These are phyloP conservation scores for Xylariaceae sp. DNA, from an alignment of 2,329 filamentous ascomycete genomes.

Conservation along the genomic window DNA sequence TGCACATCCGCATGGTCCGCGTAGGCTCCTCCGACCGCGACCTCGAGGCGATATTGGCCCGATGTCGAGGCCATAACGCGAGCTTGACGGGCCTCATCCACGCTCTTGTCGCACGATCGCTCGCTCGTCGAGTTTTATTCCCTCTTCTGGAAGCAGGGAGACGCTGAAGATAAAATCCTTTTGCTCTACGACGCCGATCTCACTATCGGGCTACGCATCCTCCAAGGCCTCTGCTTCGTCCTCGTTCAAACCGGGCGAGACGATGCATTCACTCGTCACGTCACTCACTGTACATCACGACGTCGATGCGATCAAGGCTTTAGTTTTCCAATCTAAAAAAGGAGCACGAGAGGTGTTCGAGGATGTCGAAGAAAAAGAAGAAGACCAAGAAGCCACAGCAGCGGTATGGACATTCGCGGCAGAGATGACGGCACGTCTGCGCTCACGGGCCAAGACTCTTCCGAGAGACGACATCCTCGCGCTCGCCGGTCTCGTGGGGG, in stretches of 20 bases:
- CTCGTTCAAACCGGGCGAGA: slow-evolving; percentile 24
- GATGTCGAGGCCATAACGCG: slow-evolving; percentile 36
- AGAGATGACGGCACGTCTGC: slow-evolving; percentile 32
- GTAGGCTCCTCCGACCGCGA: slow-evolving; percentile 30
- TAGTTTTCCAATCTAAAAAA: no score
- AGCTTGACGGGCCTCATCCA: slow-evolving; percentile 48
- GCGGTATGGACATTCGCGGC: slow-evolving; percentile 40
- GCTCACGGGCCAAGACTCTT: slow-evolving; percentile 29
- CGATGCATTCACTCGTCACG: slow-evolving; percentile 39
- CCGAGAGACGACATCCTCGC: slow-evolving; percentile 40
- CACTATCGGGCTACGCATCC: slow-evolving; percentile 36
- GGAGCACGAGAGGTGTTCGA: background rate
- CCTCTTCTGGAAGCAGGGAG: no score
- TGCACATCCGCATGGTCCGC: slow-evolving; percentile 34
- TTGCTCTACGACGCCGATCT: slow-evolving; percentile 38
- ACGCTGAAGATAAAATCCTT: slow-evolving; percentile 31
- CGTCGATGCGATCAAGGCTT: slow-evolving; percentile 16
- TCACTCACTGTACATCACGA: slow-evolving; percentile 18
- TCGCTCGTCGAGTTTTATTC: slow-evolving; percentile 34
- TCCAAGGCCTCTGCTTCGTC: slow-evolving; percentile 1
- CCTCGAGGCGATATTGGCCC: slow-evolving; percentile 32
- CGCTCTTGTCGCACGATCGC: slow-evolving; percentile 37
- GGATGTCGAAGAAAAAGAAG: background rate
- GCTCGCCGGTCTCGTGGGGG: slow-evolving; percentile 37
- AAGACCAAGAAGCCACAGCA: slow-evolving; percentile 3